Percentiles rank a stretch among this genome's conserved stretches.
Conservation (phyloP, 768 basidiomycete genomes). For the Tubosaeta sp. region DNA sequence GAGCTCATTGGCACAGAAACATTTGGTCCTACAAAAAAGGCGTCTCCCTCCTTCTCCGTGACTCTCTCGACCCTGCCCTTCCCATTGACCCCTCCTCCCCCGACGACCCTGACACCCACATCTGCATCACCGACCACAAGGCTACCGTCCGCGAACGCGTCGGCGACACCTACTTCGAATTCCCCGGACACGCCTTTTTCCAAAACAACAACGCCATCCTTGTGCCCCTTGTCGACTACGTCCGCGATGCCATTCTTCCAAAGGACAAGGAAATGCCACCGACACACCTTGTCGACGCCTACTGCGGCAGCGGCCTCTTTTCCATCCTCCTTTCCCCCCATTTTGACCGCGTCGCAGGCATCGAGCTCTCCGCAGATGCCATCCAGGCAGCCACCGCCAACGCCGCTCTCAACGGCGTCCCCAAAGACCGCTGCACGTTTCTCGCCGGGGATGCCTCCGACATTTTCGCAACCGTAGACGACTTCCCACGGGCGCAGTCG, state of each 20-base stretch:
- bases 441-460: slow-evolving; percentile 79
- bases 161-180: slow-evolving; percentile 78
- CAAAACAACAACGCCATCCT: slow-evolving; percentile 98
- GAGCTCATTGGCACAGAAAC: slow-evolving; percentile 46
- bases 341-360: slow-evolving; percentile 78
- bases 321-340: slow-evolving; percentile 74
- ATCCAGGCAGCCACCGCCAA: slow-evolving; percentile 68
- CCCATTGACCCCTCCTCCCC: slow-evolving; percentile 26
- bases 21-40: slow-evolving; percentile 80
- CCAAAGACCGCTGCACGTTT: slow-evolving; percentile 57
- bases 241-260: slow-evolving; percentile 65
- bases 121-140: slow-evolving; percentile 84
- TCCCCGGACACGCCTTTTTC: slow-evolving; percentile 88
- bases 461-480: slow-evolving; percentile 66
- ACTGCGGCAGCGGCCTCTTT: slow-evolving; percentile 89
- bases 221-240: slow-evolving; percentile 78
- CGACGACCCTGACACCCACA: slow-evolving; percentile 50
- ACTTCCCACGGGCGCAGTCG: slow-evolving; percentile 64
- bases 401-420: slow-evolving; percentile 58
- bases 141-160: slow-evolving; percentile 80
- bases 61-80: slow-evolving; percentile 52
- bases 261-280: slow-evolving; percentile 27
- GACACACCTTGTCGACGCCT: slow-evolving; percentile 92
- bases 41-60: slow-evolving; percentile 86
- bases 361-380: slow-evolving; percentile 75